Evolutionary conservation across 352 stramenopile species (phyloP).

Genomic region (Globisporangium nodosum): DNA sequence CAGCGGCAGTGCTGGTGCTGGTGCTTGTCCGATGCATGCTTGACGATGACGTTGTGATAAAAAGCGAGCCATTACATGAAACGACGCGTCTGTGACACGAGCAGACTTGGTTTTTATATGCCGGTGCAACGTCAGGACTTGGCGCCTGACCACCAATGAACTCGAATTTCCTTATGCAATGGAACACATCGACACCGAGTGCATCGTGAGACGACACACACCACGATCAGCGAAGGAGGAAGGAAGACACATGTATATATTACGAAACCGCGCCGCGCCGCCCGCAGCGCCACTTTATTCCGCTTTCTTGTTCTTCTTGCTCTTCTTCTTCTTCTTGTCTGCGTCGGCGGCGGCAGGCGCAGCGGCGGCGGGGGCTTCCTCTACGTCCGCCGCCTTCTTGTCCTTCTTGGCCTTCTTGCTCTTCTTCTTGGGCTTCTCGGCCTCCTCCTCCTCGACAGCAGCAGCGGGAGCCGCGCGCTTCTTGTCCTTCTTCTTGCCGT

Average conservation of each 20-base stretch:
- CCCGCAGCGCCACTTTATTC: slow-evolving; percentile 36
- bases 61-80: not conserved
- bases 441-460: slow-evolving; percentile 54
- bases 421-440: slow-evolving; percentile 79
- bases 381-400: slow-evolving; percentile 33
- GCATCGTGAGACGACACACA: too few species aligned
- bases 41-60: not conserved
- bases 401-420: slow-evolving; percentile 76
- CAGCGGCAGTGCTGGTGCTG: not conserved
- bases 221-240: not conserved
- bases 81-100: not conserved
- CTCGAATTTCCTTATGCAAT: too few species aligned
- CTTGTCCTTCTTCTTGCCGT: slow-evolving; percentile 74
- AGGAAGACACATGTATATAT: slow-evolving; percentile 27
- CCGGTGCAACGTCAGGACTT: not conserved
- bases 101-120: not conserved
- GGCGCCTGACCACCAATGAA: not conserved
- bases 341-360: slow-evolving; percentile 29
- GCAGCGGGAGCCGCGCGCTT: slow-evolving; percentile 65
- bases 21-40: not conserved
- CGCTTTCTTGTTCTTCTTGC: slow-evolving; percentile 74
- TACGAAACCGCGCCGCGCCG: not conserved
- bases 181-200: too few species aligned
- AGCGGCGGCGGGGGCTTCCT: slow-evolving; percentile 12
- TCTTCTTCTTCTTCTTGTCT: slow-evolving; percentile 79